Evolutionary conservation across 2,329 filamentous ascomycete species (phyloP).

Genomic region (Fusarium mangiferae): DNA sequence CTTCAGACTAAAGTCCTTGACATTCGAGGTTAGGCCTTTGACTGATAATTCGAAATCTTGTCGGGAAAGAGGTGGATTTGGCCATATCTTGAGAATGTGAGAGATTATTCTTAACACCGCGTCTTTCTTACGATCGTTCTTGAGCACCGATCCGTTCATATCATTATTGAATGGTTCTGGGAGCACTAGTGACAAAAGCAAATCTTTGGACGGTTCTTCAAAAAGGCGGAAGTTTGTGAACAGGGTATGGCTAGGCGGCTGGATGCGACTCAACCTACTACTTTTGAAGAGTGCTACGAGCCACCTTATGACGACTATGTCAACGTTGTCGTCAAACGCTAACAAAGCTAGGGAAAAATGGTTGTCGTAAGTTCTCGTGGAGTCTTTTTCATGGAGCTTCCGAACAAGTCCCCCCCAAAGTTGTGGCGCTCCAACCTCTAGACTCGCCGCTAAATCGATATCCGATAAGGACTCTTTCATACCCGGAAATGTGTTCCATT

Average conservation of each 20-base stretch:
- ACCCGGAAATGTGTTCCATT: neutral
- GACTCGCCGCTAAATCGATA: conserved; percentile 46
- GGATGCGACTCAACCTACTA: neutral
- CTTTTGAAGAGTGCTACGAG: conserved; percentile 16
- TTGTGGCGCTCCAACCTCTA: conserved; percentile 66
- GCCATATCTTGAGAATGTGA: neutral
- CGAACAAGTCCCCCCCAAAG: conserved; percentile 51
- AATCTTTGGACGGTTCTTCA: neutral
- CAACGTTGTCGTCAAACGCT: neutral
- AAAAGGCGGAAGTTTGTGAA: conserved; percentile 22
- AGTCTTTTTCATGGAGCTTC: neutral
- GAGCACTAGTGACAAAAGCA: neutral
- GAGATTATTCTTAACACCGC: neutral
- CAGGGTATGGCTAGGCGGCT: neutral
- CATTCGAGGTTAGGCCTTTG: fast-evolving
- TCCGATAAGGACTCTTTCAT: neutral
- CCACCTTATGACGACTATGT: conserved; percentile 11
- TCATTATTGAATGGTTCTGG: neutral
- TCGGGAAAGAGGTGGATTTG: neutral
- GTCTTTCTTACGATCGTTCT: neutral
- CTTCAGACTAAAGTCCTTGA: neutral
- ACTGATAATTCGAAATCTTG: neutral
- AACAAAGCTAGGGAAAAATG: conserved; percentile 19
- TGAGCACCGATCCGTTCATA: fast-evolving
- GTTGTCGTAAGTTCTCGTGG: neutral